phyloP scores from a whole-genome alignment of 192 early-diverging fungal genomes.

The Coemansia sp. region DNA sequence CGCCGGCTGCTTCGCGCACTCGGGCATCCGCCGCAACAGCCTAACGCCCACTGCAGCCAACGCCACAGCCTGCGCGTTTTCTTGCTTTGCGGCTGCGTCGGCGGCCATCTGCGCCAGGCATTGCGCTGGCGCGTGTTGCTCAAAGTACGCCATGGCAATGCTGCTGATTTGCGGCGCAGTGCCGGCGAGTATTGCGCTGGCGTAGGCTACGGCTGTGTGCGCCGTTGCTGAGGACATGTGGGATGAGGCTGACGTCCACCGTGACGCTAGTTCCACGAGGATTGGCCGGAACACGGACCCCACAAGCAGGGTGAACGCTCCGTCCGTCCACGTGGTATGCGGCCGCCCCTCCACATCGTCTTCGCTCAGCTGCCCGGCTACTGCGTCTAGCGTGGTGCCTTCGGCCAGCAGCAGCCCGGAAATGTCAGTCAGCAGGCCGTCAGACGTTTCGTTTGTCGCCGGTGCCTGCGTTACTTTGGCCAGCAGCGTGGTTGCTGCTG shows the following conservation, averaged over 20 bases:
- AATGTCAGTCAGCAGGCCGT: conserved; percentile 17
- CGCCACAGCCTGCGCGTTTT: neutral
- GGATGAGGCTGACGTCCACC: conserved; percentile 60
- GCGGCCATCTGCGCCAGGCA: conserved; percentile 19
- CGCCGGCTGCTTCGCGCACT: conserved; percentile 33
- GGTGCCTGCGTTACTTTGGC: too few species aligned
- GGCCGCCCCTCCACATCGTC: neutral
- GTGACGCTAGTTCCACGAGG: conserved; percentile 74
- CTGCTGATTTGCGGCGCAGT: conserved; percentile 71
- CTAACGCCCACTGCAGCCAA: conserved; percentile 42
- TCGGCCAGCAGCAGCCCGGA: conserved; percentile 38
- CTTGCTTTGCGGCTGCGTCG: neutral
- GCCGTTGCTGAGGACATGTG: conserved; percentile 17
- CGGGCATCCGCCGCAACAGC: conserved; percentile 54
- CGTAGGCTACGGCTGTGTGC: conserved; percentile 48
- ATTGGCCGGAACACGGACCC: conserved; percentile 63
- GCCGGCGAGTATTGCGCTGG: conserved; percentile 60
- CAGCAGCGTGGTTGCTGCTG: conserved; percentile 1
- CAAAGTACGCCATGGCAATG: conserved; percentile 47
- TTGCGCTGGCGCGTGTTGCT: neutral
- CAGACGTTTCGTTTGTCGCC: neutral
- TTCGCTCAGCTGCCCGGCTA: neutral
- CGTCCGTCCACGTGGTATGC: conserved; percentile 33
- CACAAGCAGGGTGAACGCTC: conserved; percentile 26
- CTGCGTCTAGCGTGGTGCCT: conserved; percentile 1